Base-by-base conservation (phyloP, 148 eudicot genomes). In the Pouteria glomerata region DNA sequence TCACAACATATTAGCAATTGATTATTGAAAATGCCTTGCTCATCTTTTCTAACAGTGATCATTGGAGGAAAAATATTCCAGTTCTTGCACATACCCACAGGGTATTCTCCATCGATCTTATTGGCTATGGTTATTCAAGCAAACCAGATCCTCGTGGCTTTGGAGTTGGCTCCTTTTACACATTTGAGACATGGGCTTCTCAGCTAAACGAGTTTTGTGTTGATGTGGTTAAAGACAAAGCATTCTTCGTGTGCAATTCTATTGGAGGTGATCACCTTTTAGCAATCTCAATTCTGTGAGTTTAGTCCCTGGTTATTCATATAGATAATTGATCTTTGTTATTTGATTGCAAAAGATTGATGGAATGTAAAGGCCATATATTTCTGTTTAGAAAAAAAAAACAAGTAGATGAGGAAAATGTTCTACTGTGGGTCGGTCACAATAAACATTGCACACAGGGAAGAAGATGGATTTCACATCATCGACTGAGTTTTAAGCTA, bases 81-180 rank as follows among this genome's bases (percentile, higher is more conserved):
- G 86, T 85, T 76, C 88, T 94, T 64, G 98, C 87, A 68, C 73
- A 79, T 68, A 81, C 89, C 42, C 87, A 91, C 76, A 87, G 92
- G 82, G 98, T 94, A 14, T 94, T 77, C 74, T 77, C 97, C 35
- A 89, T 94, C 66, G 98, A 94, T 82, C 96, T 94, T 52, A 86
- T 94, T 73, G 98, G 98, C 21, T 94, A 94, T 83, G 98, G 98
- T 59, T 91, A 94, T 86, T 94, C 97, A 10, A 97, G 91, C 87
- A 94, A 94, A 68, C 98, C 98, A 57, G 85, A 89, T 77, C 97
- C 98, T 72, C 87, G 85, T 48, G 82, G 88, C 51, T 88, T 89
- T 71, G 87, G 81, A 19, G 78, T 72, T 26, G 30, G 76, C 31
- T 31, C 82, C 71, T 94, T 94, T 73, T 94, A 94, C 77, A 89